phyloP scores from a whole-genome alignment of 495 filamentous ascomycete genomes.

The Aspergillus funiculosus region DNA sequence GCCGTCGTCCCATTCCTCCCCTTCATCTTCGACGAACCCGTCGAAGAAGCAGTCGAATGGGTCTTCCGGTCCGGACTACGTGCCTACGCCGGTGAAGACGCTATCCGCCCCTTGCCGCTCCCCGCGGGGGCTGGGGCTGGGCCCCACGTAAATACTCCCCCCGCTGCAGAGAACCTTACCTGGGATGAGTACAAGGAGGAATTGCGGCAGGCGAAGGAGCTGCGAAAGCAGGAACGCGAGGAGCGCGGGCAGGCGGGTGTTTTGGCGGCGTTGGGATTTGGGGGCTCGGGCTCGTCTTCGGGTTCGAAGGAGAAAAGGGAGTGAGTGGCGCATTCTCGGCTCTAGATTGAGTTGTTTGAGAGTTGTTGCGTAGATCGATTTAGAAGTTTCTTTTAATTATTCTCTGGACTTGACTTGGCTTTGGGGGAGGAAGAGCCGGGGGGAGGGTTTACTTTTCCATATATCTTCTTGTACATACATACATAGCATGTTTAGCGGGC shows the following conservation, averaged over 20 bases:
- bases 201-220: conserved; percentile 26
- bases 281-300: conserved; percentile 2
- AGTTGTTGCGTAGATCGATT: not conserved
- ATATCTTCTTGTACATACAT: too few relatives aligned
- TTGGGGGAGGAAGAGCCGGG: too few relatives aligned
- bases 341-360: not conserved
- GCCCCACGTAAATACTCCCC: too few relatives aligned
- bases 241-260: conserved; percentile 12
- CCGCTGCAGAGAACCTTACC: conserved; percentile 25
- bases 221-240: conserved; percentile 24
- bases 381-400: not conserved
- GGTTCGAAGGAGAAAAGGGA: conserved; percentile 31
- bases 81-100: conserved; percentile 58
- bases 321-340: conserved; percentile 5
- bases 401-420: too few relatives aligned
- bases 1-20: conserved; percentile 85
- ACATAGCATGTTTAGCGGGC: too few relatives aligned
- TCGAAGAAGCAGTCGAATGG: conserved; percentile 88
- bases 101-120: conserved; percentile 35
- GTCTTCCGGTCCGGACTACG: conserved; percentile 74
- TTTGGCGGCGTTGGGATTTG: conserved; percentile 21
- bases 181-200: conserved; percentile 41
- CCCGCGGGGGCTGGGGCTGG: conserved; percentile 9
- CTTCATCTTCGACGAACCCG: conserved; percentile 85
- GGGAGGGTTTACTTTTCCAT: too few relatives aligned